Base-by-base conservation (phyloP, 1,139 yeast species). In the Kodamaea anthophila region DNA sequence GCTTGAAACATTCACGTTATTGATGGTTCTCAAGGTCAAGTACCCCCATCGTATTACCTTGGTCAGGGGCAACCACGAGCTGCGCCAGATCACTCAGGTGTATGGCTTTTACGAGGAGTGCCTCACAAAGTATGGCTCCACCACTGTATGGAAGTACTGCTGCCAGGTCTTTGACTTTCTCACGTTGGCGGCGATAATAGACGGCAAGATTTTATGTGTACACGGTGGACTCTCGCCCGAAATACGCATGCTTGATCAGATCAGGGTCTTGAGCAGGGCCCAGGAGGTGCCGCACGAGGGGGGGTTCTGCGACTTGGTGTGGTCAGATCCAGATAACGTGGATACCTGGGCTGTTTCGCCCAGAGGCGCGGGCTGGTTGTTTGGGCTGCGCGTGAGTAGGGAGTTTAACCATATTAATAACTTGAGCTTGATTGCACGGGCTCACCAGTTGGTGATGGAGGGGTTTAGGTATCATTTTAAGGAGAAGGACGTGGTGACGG, bases 231-330 rank as follows among this genome's bases (percentile, higher is more conserved):
- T 91, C 38, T 84, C 95, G n/a, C 98, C 98, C 5, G 97, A 91
- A 57, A 86, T 91, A 36, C 76, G 97, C 53, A 88, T 91, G 86
- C 70, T 91, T 43, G 98, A 91, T 54, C 97, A 91, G 59, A 88
- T 91, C 37, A 70, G 98, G 44, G 96, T 88, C 11, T 67, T 91
- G 36, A 84, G 94, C 33, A 72, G 98, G 49, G 97, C 97, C n/a
- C 97, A 91, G 58, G 98, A 91, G 58, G 96, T 91, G 32, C 98
- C 98, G 2, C 98, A 91, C 55, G 98, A 91, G 58, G 98, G 98
- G 40, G 96, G 97, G 3, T 91, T 91, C 57, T 91, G 97, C 51
- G 98, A 91, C 55, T 70, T 91, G 45, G 87, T 91, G 21, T 91
- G 98, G 98, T 80, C 94, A 15, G 98, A 91, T 51, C 98, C 98